A percentile compares a stretch with the other conserved stretches of the same genome.
Conservation (phyloP, 2,329 filamentous ascomycete genomes). For the Colletotrichum sp. region DNA sequence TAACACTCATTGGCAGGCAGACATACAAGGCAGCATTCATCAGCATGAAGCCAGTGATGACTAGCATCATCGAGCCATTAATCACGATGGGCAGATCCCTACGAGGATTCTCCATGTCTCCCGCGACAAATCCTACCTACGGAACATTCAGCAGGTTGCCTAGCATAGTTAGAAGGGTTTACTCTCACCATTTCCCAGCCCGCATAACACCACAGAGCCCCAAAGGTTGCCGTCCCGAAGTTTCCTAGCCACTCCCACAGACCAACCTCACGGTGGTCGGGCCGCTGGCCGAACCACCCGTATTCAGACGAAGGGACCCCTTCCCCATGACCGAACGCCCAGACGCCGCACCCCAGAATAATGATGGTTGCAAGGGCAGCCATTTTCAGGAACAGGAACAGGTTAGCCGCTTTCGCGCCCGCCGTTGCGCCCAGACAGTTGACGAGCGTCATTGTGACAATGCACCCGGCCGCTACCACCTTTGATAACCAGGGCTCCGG, state of each 20-base stretch:
- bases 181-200: slow-evolving; percentile 49
- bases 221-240: slow-evolving; percentile 44
- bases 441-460: slow-evolving; percentile 41
- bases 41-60: slow-evolving; percentile 44
- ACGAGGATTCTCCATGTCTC: slow-evolving; percentile 30
- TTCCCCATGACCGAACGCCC: slow-evolving; percentile 37
- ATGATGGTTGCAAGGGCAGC: slow-evolving; percentile 16
- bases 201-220: slow-evolving; percentile 46
- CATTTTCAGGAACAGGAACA: slow-evolving; percentile 42
- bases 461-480: slow-evolving; percentile 38
- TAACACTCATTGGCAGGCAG: slow-evolving; percentile 42
- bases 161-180: background rate
- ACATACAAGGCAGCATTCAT: slow-evolving; percentile 48
- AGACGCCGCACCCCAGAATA: slow-evolving; percentile 25
- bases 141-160: background rate
- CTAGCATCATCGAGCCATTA: slow-evolving; percentile 44
- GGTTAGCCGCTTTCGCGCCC: slow-evolving; percentile 42
- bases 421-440: slow-evolving; percentile 47
- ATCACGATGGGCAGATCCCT: slow-evolving; percentile 41
- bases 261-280: slow-evolving; percentile 19
- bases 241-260: slow-evolving; percentile 43
- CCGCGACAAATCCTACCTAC: slow-evolving; percentile 29
- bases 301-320: slow-evolving; percentile 36
- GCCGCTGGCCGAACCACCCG: slow-evolving; percentile 31
- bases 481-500: slow-evolving; percentile 33